A percentile compares a stretch with the other conserved stretches of the same genome.
Conservation (phyloP, 2,329 filamentous ascomycete genomes). For the Dothidotthia symphoricarpi region DNA sequence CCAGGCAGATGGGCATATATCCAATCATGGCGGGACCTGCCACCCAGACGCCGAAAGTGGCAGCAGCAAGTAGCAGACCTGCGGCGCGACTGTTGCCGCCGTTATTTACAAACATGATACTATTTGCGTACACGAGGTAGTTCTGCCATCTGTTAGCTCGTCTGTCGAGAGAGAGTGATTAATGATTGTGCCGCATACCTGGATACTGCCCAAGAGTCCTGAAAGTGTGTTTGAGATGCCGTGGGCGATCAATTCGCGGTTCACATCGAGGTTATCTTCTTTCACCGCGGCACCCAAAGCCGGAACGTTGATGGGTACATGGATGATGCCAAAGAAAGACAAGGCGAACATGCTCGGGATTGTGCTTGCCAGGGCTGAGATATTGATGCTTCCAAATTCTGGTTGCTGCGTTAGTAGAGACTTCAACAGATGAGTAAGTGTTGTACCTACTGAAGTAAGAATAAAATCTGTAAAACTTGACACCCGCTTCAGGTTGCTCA, state of each 20-base stretch:
- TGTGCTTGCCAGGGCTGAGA: constrained; percentile 77
- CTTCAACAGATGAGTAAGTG: neutral
- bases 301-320: constrained; percentile 97
- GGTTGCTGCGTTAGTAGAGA: constrained; percentile 5
- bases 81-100: constrained; percentile 85
- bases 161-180: too few species aligned
- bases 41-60: constrained; percentile 79
- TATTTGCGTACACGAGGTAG: constrained; percentile 97
- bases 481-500: constrained; percentile 74
- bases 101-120: constrained; percentile 91
- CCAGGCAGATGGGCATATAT: constrained; percentile 94
- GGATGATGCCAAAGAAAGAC: constrained; percentile 94
- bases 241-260: constrained; percentile 87
- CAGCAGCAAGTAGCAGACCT: constrained; percentile 76
- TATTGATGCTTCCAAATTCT: constrained; percentile 81
- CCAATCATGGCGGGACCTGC: constrained; percentile 86
- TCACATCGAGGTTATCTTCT: constrained; percentile 88
- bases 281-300: constrained; percentile 86
- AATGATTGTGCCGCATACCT: constrained; percentile 42
- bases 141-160: constrained; percentile 57
- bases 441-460: constrained; percentile 78
- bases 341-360: constrained; percentile 94
- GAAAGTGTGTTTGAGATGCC: constrained; percentile 91
- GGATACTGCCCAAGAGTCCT: constrained; percentile 81
- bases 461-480: constrained; percentile 98